These are phyloP conservation scores for Vanrija sp. DNA, from an alignment of 1,284 basidiomycete species.

Conservation along the genomic window DNA sequence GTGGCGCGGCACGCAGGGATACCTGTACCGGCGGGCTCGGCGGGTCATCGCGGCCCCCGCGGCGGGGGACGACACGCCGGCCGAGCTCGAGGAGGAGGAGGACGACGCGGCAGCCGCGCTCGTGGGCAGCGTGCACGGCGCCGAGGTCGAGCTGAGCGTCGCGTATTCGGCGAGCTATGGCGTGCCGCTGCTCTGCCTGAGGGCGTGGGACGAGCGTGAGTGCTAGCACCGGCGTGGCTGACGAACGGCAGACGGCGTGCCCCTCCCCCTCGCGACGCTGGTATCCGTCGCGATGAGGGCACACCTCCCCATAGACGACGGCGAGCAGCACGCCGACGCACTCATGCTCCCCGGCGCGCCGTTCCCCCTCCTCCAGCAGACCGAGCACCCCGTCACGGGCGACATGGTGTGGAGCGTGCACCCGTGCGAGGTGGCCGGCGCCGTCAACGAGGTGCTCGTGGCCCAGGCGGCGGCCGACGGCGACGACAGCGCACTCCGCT, in stretches of 20 bases:
- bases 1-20: conserved; percentile 21
- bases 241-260: conserved; percentile 23
- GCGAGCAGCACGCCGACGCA: conserved; percentile 6
- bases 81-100: neutral
- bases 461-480: conserved; percentile 3
- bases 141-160: conserved; percentile 24
- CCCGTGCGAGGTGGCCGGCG: conserved; percentile 27
- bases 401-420: conserved; percentile 31
- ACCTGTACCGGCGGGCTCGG: conserved; percentile 18
- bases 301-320: neutral
- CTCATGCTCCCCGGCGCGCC: conserved; percentile 19
- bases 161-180: conserved; percentile 29
- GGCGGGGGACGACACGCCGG: neutral
- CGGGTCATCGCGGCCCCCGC: neutral
- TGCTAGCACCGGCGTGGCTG: conserved; percentile 1
- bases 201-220: conserved; percentile 35
- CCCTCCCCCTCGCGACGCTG: conserved; percentile 15
- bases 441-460: conserved; percentile 24
- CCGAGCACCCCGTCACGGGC: conserved; percentile 31
- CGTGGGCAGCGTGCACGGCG: neutral
- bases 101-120: conserved; percentile 6
- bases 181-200: conserved; percentile 31
- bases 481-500: conserved; percentile 2
- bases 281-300: conserved; percentile 5
- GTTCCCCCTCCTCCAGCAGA: conserved; percentile 33